phyloP scores from a whole-genome alignment of 495 filamentous ascomycete species.

The Podospora conica region DNA sequence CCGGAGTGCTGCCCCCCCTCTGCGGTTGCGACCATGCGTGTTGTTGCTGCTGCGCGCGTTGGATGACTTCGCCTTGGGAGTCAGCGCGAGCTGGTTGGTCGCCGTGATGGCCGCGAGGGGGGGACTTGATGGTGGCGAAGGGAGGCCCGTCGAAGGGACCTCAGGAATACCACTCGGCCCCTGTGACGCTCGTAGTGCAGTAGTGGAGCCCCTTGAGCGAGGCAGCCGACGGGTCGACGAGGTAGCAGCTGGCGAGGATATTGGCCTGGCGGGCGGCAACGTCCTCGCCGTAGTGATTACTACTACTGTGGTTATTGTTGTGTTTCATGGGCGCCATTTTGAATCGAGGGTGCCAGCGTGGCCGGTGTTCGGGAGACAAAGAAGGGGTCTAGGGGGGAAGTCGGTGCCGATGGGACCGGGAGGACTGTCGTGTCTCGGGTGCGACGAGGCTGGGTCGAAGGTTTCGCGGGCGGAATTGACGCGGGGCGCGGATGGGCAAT shows the following conservation, averaged over 20 bases:
- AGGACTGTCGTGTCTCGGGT: not conserved
- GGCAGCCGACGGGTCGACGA: conserved; percentile 47
- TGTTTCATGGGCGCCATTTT: conserved; percentile 57
- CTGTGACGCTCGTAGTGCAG: conserved; percentile 69
- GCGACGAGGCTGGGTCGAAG: not conserved
- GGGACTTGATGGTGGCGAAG: conserved; percentile 75
- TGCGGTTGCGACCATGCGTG: conserved; percentile 38
- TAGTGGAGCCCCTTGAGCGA: conserved; percentile 78
- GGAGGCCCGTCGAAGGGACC: conserved; percentile 72
- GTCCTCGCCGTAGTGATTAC: conserved; percentile 57
- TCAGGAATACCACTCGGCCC: conserved; percentile 97
- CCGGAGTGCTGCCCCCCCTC: conserved; percentile 85
- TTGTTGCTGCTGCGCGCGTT: conserved; percentile 29
- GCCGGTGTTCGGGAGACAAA: conserved; percentile 3
- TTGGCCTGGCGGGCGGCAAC: conserved; percentile 52
- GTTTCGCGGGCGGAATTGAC: not conserved
- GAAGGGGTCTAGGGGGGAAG: not conserved
- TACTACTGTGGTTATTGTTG: conserved; percentile 62
- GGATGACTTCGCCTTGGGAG: conserved; percentile 40
- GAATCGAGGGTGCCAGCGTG: conserved; percentile 35
- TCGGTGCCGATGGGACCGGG: not conserved
- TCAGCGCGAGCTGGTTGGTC: conserved; percentile 54
- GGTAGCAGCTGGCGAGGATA: conserved; percentile 83
- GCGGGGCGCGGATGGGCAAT: not conserved
- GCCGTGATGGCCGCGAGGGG: conserved; percentile 62